Percentiles rank a stretch among this genome's conserved stretches.
Evolutionary conservation across 768 basidiomycete species (phyloP).

Genomic region (Pleurotus citrinopileatus): DNA sequence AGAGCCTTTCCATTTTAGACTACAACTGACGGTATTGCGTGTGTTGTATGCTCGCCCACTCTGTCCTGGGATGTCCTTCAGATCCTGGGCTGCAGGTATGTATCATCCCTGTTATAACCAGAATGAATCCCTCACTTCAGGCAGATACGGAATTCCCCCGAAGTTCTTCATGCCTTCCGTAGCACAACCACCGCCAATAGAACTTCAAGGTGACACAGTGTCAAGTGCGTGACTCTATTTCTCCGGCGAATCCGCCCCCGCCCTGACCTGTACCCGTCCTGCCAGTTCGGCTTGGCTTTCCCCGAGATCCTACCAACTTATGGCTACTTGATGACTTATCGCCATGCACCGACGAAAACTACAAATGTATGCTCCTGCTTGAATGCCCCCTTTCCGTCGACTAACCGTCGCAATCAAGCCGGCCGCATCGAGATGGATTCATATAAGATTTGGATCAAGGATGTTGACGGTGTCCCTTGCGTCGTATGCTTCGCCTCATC

Average conservation of each 20-base stretch:
- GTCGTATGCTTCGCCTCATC: background rate
- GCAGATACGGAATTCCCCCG: background rate
- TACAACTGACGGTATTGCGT: background rate
- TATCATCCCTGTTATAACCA: background rate
- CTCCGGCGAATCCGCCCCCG: background rate
- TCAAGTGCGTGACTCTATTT: background rate
- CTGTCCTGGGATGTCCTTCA: background rate
- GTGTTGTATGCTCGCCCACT: background rate
- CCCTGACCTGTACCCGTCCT: background rate
- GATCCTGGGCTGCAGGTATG: background rate
- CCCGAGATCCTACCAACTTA: background rate
- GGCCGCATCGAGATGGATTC: conserved; percentile 3
- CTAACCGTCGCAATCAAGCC: background rate
- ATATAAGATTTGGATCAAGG: background rate
- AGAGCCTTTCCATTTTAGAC: background rate
- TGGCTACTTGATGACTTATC: background rate
- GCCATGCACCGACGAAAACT: background rate
- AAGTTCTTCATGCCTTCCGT: background rate
- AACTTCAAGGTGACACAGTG: background rate
- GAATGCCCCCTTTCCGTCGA: background rate
- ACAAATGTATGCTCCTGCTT: background rate
- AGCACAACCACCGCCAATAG: background rate
- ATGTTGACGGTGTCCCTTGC: background rate
- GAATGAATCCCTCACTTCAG: background rate
- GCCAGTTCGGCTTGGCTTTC: conserved; percentile 1